Percentiles rank a stretch among this genome's conserved stretches.
These are phyloP conservation scores for Carex pumila DNA, from an alignment of 176 grass and related monocot species.

Conservation along the genomic window DNA sequence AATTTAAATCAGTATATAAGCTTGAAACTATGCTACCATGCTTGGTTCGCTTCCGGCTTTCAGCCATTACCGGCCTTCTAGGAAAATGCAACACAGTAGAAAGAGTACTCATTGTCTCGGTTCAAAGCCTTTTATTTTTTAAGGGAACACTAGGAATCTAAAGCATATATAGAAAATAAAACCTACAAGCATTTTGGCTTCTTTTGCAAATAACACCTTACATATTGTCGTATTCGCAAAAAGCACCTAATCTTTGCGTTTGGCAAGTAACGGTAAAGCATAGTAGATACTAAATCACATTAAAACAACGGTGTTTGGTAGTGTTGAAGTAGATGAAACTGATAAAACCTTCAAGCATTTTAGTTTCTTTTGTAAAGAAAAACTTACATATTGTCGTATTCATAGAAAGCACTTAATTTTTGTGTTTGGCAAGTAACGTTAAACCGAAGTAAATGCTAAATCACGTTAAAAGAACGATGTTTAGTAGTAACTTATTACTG, in stretches of 20 bases:
- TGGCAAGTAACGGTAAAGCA: no score
- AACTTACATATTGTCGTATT: no score
- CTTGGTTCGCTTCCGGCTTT: neutral
- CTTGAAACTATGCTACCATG: neutral
- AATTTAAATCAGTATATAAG: neutral
- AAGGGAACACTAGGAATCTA: neutral
- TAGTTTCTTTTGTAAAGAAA: no score
- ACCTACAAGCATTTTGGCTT: neutral
- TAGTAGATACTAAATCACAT: no score
- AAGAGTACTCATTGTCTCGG: neutral
- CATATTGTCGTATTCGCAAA: neutral
- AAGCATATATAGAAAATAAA: neutral
- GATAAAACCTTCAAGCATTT: no score
- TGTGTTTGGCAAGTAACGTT: no score
- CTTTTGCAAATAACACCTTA: neutral
- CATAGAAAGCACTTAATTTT: no score
- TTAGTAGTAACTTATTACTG: no score
- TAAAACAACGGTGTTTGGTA: no score
- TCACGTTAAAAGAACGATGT: no score
- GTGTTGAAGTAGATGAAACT: neutral
- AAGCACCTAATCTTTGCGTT: neutral
- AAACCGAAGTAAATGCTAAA: no score
- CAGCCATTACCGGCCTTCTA: neutral
- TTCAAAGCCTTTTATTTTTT: neutral
- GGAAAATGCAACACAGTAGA: neutral